phyloP scores from a whole-genome alignment of 352 stramenopile species.

The Pythium aquatile region DNA sequence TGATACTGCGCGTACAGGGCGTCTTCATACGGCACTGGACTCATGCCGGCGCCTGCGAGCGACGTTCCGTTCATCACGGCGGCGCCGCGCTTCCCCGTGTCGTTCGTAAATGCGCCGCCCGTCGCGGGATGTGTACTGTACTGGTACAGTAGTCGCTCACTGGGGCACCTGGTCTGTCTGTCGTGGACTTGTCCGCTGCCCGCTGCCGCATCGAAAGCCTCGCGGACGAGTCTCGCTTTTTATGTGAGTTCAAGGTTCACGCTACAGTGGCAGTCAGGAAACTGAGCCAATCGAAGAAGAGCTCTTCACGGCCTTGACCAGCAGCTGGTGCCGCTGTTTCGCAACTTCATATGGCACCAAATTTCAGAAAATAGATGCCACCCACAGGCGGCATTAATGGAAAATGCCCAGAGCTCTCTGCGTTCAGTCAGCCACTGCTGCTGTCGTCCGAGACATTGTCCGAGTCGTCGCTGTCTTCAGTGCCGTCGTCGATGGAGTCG shows the following conservation, averaged over 20 bases:
- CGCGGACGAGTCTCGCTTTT: background rate
- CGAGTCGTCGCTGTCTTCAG: conserved; percentile 19
- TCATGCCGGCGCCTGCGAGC: background rate
- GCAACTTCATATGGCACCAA: conserved; percentile 22
- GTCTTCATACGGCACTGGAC: conserved; percentile 20
- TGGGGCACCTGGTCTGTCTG: background rate
- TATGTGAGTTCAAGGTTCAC: background rate
- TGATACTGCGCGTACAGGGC: conserved; percentile 31
- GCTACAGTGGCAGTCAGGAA: background rate
- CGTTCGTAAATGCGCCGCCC: background rate
- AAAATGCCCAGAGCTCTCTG: background rate
- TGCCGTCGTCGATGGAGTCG: conserved; percentile 4
- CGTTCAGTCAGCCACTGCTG: conserved; percentile 1
- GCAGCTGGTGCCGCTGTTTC: conserved; percentile 18
- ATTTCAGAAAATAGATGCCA: conserved; percentile 12
- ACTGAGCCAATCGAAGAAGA: conserved; percentile 19
- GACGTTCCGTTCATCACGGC: conserved; percentile 8
- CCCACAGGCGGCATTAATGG: background rate
- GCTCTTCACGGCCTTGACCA: conserved; percentile 4
- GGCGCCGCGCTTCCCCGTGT: conserved; percentile 1
- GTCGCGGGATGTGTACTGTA: background rate
- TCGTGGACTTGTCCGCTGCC: background rate
- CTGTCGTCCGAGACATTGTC: background rate
- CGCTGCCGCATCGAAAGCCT: background rate
- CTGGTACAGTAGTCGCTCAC: background rate